Base-by-base conservation (phyloP, 306 rosid genomes). In the Hylodesmum podocarpum region DNA sequence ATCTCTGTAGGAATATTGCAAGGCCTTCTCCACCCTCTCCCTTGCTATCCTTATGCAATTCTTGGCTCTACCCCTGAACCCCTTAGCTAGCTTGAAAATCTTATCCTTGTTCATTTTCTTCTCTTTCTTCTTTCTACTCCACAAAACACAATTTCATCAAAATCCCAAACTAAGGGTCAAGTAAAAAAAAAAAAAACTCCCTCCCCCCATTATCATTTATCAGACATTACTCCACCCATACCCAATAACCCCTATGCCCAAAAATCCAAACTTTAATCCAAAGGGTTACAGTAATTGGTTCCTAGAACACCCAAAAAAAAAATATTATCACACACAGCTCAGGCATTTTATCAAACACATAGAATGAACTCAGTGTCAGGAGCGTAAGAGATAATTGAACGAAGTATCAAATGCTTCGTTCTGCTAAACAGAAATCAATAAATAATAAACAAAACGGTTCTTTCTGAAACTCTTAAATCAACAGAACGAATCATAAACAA, bases 11-110 rank as follows among this genome's bases (percentile, higher is more conserved):
- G 98, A 90, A 84, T 95, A 92, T 83, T 92, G 98, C 91, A 95
- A 87, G 24, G 97, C 98, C 90, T 95, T 95, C 83, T 95, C 98
- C 66, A 95, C 97, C 66, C 98, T 88, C 86, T 95, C 98, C 82
- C 97, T 89, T 7, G 98, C 93, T 75, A 92, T 92, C 88, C 97
- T 86, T 72, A 95, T 90, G 85, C 98, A 95, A 78, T 95, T 92
- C 88, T 92, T 95, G 51, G 98, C 98, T 87, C 98, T 88, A 25
- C 98, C 98, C 73, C 97, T 84, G 81, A 92, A 95, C 61, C 98
- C 98, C 92, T 92, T 95, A 4, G 98, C 97, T 1, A 95, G 83
- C 93, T 95, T 87, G 78, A 92, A 90, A 61, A 95, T 77, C 88
- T 92, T 90, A 27, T 84, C 87, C 88, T 92, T 95, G 80, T 90